phyloP scores from a whole-genome alignment of 768 basidiomycete species.

The Pisolithus marmoratus region DNA sequence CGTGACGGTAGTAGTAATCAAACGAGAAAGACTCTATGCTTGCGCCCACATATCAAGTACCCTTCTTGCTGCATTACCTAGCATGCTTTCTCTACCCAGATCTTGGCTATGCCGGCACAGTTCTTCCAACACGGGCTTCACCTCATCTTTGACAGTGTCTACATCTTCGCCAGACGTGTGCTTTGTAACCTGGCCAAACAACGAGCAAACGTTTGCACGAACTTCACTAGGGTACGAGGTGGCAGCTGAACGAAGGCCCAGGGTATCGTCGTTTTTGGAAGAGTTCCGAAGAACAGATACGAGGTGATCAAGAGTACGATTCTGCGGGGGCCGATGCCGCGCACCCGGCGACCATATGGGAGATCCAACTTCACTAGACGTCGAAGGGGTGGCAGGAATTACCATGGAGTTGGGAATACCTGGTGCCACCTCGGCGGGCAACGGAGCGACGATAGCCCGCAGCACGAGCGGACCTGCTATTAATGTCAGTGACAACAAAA shows the following conservation, averaged over 20 bases:
- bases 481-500: slow-evolving; percentile 1
- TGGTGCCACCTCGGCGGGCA: slow-evolving; percentile 37
- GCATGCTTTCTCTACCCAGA: slow-evolving; percentile 30
- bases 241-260: slow-evolving; percentile 32
- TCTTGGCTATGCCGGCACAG: slow-evolving; percentile 32
- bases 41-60: slow-evolving; percentile 38
- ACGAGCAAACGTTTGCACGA: slow-evolving; percentile 67
- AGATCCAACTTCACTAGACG: slow-evolving; percentile 41
- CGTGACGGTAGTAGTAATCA: background rate
- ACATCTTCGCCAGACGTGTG: slow-evolving; percentile 45
- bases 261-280: slow-evolving; percentile 17
- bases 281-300: slow-evolving; percentile 52
- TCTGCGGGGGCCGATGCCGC: slow-evolving; percentile 39
- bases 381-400: slow-evolving; percentile 35
- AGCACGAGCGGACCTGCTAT: slow-evolving; percentile 56
- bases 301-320: slow-evolving; percentile 64
- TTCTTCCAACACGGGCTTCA: slow-evolving; percentile 47
- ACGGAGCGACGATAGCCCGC: slow-evolving; percentile 48
- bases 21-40: slow-evolving; percentile 1
- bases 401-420: slow-evolving; percentile 27
- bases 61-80: slow-evolving; percentile 35
- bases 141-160: slow-evolving; percentile 43
- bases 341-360: slow-evolving; percentile 38
- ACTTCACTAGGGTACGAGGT: slow-evolving; percentile 68
- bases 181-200: slow-evolving; percentile 60